Base-by-base conservation (phyloP, 2,329 filamentous ascomycete genomes). In the Fusarium oligoseptatum region DNA sequence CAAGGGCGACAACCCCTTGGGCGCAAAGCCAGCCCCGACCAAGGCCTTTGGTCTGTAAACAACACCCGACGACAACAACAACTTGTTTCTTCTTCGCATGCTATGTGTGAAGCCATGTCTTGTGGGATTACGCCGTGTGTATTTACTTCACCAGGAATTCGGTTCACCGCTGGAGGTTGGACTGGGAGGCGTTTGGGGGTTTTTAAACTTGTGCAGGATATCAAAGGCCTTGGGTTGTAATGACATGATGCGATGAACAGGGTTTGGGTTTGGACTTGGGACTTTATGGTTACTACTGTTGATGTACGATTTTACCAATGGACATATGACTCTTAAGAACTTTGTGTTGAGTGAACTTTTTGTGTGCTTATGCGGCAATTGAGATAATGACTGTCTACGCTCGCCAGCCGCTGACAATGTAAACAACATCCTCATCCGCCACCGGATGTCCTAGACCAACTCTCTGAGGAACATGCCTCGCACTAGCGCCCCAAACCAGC, bases 401-500 rank as follows among this genome's bases (percentile, higher is more conserved):
- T 81, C 88, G 89, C 86, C 89, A 92, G 50, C 86, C 90, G 76
- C 88, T 92, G 63, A 91, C 88, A 80, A 93, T 92, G 78, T 91
- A 92, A 60, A 92, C 91, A 20, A 92, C 91, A 79, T 92, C 91
- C 81, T 92, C 91, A 73, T 93, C 91, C 2, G 88, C 85, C 52
- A 99, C 95, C 14, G 90, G 80, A 87, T 99, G 97, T 8, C 90
- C 87, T 79, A 99, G 83, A 1, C 97, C 97, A 41, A 98, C 96
- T 72, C 97, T 88, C 87, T 99, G 97, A 39, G 97, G 97, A 39
- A 98, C 88, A 87, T 99, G 97, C 79, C 95, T 92, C 39, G 97
- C 97, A 83, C 96, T 98, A 20, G 95, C 95, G 6, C 97, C 97
- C 97, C 97, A 99, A 0, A 99, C 97, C 76, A 98, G 85, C 4